A percentile compares a stretch with the other conserved stretches of the same genome.
Conservation (phyloP, 2,329 filamentous ascomycete species). For the Capronia americana region DNA sequence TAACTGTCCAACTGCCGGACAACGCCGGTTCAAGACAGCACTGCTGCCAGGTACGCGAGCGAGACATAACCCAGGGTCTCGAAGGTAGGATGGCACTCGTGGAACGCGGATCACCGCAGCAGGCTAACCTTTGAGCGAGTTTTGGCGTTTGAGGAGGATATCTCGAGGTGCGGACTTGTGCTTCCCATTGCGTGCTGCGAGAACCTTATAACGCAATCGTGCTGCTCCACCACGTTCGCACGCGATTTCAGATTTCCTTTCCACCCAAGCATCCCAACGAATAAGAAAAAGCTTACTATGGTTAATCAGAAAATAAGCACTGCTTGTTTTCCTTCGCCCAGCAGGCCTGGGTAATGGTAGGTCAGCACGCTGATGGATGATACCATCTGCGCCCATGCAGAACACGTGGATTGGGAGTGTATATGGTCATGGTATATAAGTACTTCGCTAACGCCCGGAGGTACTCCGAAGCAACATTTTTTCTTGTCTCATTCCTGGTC, state of each 20-base stretch:
- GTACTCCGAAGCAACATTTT: background rate
- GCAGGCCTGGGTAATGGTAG: background rate
- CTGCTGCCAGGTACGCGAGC: too few relatives aligned
- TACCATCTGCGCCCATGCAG: background rate
- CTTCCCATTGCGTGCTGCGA: constrained; percentile 25
- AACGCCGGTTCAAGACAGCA: too few relatives aligned
- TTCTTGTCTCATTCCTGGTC: background rate
- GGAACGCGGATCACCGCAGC: too few relatives aligned
- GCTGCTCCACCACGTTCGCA: constrained; percentile 22
- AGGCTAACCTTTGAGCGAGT: too few relatives aligned
- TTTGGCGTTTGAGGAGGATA: background rate
- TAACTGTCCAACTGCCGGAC: too few relatives aligned
- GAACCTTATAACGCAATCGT: constrained; percentile 24
- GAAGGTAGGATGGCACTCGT: too few relatives aligned
- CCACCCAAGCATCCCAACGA: constrained; percentile 9
- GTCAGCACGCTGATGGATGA: constrained; percentile 6
- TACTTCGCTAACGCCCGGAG: background rate
- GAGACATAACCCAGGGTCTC: too few relatives aligned
- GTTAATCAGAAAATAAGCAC: constrained; percentile 3
- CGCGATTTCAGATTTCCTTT: constrained; percentile 19
- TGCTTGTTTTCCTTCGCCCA: background rate
- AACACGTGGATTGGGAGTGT: background rate
- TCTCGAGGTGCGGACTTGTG: background rate
- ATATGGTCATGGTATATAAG: background rate
- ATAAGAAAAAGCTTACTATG: background rate